A percentile compares a stretch with the other conserved stretches of the same genome.
phyloP scores from a whole-genome alignment of 305 asterid species.

The Fraxinus sp. region DNA sequence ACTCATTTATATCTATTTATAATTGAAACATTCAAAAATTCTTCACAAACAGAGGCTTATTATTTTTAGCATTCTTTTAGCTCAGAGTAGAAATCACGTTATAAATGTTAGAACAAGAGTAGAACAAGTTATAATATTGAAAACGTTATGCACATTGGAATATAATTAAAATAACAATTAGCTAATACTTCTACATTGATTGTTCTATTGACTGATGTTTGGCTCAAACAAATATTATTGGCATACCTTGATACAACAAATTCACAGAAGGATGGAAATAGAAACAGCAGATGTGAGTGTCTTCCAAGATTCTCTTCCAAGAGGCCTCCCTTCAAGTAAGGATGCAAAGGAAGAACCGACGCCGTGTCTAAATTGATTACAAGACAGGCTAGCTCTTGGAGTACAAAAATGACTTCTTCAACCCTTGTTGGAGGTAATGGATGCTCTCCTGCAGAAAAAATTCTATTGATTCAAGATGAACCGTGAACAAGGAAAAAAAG shows the following conservation, averaged over 20 bases:
- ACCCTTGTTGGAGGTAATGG: constrained; percentile 80
- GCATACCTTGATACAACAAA: constrained; percentile 87
- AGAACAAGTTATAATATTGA: constrained; percentile 17
- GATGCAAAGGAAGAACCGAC: constrained; percentile 66
- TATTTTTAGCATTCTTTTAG: not conserved
- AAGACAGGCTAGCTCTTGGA: constrained; percentile 80
- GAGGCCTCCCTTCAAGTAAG: constrained; percentile 52
- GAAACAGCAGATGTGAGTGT: constrained; percentile 78
- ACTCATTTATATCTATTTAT: not conserved
- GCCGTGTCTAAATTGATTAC: constrained; percentile 72
- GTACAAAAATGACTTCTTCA: constrained; percentile 80
- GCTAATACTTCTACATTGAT: not conserved
- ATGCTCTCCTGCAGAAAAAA: constrained; percentile 55
- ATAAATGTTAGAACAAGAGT: not conserved
- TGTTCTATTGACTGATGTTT: not conserved
- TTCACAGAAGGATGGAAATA: constrained; percentile 86
- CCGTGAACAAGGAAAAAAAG: constrained; percentile 16
- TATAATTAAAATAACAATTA: not conserved
- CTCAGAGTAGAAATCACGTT: not conserved
- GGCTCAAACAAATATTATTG: constrained; percentile 17
- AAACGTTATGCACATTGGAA: constrained; percentile 6
- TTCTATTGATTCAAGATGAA: constrained; percentile 20
- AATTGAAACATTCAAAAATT: not conserved
- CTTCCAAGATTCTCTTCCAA: constrained; percentile 39
- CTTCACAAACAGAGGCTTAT: not conserved